These are phyloP conservation scores for Leishmania lainsoni DNA, from an alignment of 208 protist genomes.

Conservation along the genomic window DNA sequence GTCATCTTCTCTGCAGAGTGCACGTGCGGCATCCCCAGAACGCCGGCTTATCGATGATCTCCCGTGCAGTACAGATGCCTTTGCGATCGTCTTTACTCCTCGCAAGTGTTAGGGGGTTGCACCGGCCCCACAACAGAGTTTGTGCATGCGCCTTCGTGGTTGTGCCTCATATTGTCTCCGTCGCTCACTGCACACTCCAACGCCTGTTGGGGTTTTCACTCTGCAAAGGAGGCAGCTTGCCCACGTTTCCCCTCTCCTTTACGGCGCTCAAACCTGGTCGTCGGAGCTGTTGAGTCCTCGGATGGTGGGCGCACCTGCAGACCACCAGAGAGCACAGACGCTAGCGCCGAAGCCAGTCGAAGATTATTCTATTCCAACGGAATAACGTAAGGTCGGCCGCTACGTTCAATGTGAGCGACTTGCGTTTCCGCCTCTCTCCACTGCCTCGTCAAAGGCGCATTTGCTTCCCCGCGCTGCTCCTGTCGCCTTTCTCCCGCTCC, in stretches of 20 bases:
- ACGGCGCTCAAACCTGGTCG: not conserved
- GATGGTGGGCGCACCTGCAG: not conserved
- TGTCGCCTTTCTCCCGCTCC: too few relatives aligned
- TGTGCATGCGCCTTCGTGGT: not conserved
- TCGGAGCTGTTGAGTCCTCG: not conserved
- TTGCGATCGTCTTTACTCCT: conserved; percentile 3
- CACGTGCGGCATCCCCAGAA: not conserved
- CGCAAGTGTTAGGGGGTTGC: not conserved
- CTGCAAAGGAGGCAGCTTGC: too few relatives aligned
- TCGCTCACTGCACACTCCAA: not conserved
- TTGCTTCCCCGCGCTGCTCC: not conserved
- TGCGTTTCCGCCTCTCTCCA: not conserved
- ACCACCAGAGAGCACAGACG: not conserved
- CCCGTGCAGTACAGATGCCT: conserved; percentile 20
- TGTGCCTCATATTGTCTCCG: not conserved
- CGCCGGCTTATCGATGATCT: conserved; percentile 4
- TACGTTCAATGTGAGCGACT: not conserved
- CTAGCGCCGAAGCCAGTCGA: too few relatives aligned
- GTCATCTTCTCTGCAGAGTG: not conserved
- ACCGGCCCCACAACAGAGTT: not conserved
- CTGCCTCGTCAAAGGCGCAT: not conserved
- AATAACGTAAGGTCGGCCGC: not conserved
- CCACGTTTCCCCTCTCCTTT: not conserved
- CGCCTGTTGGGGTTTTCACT: not conserved
- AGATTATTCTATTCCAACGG: not conserved